A percentile compares a stretch with the other conserved stretches of the same genome.
These are phyloP conservation scores for Pseudogymnoascus destructans DNA, from an alignment of 2,329 filamentous ascomycete genomes.

Conservation along the genomic window DNA sequence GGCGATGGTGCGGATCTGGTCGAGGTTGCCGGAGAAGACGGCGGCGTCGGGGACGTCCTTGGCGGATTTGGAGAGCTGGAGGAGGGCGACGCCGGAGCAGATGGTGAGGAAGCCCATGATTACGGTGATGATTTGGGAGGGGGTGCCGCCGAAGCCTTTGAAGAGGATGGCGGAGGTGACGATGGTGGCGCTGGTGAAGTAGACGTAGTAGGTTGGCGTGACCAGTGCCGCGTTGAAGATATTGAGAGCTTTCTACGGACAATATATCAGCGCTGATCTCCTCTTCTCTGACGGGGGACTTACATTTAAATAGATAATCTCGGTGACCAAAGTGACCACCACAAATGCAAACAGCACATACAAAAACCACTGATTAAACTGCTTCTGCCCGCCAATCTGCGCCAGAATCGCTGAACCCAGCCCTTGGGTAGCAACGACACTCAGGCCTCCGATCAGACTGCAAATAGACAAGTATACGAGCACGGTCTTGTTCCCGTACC, in stretches of 20 bases:
- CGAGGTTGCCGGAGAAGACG: conserved; percentile 81
- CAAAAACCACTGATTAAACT: conserved; percentile 97
- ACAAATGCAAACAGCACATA: conserved; percentile 90
- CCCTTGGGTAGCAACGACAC: conserved; percentile 89
- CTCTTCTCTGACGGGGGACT: conserved; percentile 30
- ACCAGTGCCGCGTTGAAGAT: conserved; percentile 94
- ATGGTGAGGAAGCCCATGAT: conserved; percentile 91
- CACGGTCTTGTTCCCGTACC: conserved; percentile 95
- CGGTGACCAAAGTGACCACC: conserved; percentile 72
- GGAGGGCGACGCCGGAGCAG: conserved; percentile 77
- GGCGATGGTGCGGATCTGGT: conserved; percentile 89
- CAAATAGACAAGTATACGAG: conserved; percentile 94
- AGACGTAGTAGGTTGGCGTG: conserved; percentile 96
- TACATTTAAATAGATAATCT: conserved; percentile 93
- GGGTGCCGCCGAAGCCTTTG: conserved; percentile 81
- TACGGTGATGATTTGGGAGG: conserved; percentile 69
- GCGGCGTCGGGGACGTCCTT: conserved; percentile 93
- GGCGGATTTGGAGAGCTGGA: conserved; percentile 95
- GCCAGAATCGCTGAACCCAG: conserved; percentile 83
- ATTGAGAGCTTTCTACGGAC: conserved; percentile 86
- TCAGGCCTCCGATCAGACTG: conserved; percentile 85
- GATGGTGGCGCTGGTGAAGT: conserved; percentile 93
- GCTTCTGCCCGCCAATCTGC: conserved; percentile 64
- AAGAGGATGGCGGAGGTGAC: conserved; percentile 88
- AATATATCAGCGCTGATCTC: neutral